Evolutionary conservation across 78 protist genomes (phyloP).

Genomic region (Mantamonas sphyraenae): DNA sequence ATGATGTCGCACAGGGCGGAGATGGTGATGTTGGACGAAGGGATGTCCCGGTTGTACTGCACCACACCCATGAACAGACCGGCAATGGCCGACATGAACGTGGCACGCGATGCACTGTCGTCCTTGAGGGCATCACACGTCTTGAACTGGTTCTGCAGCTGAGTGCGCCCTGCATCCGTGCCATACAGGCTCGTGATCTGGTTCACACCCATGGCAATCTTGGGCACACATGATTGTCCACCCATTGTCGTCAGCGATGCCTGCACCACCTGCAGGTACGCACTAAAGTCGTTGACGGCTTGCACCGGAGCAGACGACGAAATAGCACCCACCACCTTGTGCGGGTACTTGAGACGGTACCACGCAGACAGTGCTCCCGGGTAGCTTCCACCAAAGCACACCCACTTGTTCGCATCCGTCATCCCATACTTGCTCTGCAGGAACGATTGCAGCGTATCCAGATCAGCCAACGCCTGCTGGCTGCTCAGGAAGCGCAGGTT

Average conservation of each 20-base stretch:
- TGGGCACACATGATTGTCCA: conserved; percentile 31
- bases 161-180: no score
- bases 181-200: conserved; percentile 17
- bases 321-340: conserved; percentile 20
- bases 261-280: conserved; percentile 45
- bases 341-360: conserved; percentile 41
- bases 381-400: conserved; percentile 53
- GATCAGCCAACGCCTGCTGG: conserved; percentile 32
- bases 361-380: conserved; percentile 51
- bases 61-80: no score
- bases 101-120: not conserved
- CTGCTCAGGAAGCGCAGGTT: conserved; percentile 20
- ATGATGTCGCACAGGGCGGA: no score
- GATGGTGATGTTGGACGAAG: conserved; percentile 18
- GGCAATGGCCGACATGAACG: no score
- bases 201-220: conserved; percentile 32
- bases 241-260: not conserved
- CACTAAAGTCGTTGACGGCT: conserved; percentile 42
- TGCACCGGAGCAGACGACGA: conserved; percentile 55
- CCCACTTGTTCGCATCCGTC: conserved; percentile 26
- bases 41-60: conserved; percentile 24
- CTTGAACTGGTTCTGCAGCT: no score
- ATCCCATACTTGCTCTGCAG: conserved; percentile 10
- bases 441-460: conserved; percentile 24
- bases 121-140: no score